phyloP scores from a whole-genome alignment of 1,139 yeast genomes.

The Pichia sp. region DNA sequence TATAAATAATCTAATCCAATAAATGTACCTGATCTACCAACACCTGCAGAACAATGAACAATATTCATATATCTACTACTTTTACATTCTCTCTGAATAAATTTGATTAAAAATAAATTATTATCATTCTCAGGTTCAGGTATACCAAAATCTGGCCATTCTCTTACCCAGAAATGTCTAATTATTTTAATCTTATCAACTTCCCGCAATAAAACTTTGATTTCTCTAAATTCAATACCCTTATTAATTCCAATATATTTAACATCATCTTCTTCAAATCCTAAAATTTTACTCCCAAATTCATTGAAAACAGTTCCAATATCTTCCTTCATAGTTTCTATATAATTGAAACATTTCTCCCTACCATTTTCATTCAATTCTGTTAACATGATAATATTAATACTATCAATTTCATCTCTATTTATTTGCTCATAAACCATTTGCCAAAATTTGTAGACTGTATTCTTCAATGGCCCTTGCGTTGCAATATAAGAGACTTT shows the following conservation, averaged over 20 bases:
- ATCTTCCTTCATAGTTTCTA: constrained; percentile 20
- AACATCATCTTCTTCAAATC: not conserved
- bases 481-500: constrained; percentile 50
- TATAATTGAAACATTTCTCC: constrained; percentile 50
- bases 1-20: constrained; percentile 55
- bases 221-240: not conserved
- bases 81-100: not conserved
- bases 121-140: constrained; percentile 40
- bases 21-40: constrained; percentile 77
- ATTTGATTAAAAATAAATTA: constrained; percentile 26
- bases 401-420: constrained; percentile 31
- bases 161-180: constrained; percentile 16
- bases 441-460: constrained; percentile 33
- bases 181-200: not conserved
- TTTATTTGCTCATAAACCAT: constrained; percentile 85
- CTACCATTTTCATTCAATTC: constrained; percentile 51
- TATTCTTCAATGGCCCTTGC: constrained; percentile 63
- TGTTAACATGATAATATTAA: constrained; percentile 81
- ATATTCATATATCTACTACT: constrained; percentile 14
- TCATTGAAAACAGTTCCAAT: not conserved
- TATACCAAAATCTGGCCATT: constrained; percentile 41
- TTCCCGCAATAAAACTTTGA: not conserved
- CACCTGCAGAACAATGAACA: constrained; percentile 82
- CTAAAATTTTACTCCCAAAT: not conserved
- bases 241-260: not conserved